Evolutionary conservation across 2,329 filamentous ascomycete genomes (phyloP), one percentile per base, ranked within the genome.

Genomic region (Penicillium sp.): DNA sequence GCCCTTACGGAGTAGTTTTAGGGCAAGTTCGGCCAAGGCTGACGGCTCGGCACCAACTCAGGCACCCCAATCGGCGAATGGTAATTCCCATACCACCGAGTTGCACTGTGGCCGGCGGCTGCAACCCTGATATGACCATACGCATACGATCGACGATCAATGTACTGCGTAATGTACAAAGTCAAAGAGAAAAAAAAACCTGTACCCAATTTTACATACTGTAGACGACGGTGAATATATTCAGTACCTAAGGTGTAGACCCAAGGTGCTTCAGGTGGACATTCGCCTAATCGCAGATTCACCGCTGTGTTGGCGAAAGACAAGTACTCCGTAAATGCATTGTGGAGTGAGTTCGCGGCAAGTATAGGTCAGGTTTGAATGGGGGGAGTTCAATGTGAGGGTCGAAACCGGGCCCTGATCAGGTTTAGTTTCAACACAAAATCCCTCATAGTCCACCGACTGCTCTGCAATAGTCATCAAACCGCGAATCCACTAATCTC

Each of bases 361-460:
- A 42, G 50, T 47, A 34, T 44, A 31, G 42, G 42, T 42, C 31
- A 31, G 48, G 44, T 39, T 22, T 14, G 29, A 31, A 51, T 39
- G 34, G 38, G 43, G 46, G 24, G 31, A 34, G 6, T 52, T 52
- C 27, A 48, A 40, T 29, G 29, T 42, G 38, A 48, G 46, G 46
- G 38, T 42, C 32, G 16, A 48, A 43, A 43, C 18, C 27, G 22
- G 21, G 22, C 18, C 46, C 51, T 44, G 34, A 50, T 44, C 32
- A n/a, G 51, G 54, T 49, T 54, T 56, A 56, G 55, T 55, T 27
- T 11, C 32, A 47, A 7, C 47, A 38, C 57, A 60, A 61, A 61
- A 61, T 61, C 48, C 59, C 59, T 61, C 59, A 61, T 61, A 49
- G 46, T 31, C 48, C 41, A 43, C 38, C 45, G 16, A 34, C 39